Conservation (phyloP, 2,329 filamentous ascomycete genomes). For the Mollisia scopiformis region DNA sequence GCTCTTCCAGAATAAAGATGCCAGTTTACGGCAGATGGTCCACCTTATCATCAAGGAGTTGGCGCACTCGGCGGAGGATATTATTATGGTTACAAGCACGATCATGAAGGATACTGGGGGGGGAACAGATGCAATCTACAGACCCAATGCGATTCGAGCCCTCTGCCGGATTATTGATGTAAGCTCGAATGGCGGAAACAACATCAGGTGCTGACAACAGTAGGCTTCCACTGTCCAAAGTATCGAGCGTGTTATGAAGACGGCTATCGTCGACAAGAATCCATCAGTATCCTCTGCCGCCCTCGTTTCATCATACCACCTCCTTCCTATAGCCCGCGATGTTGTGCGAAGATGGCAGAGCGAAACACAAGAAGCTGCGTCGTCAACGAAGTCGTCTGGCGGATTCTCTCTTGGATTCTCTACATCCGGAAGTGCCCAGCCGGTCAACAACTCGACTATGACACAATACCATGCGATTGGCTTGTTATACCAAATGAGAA, state of each 20-base stretch:
- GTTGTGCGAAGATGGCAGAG: conserved; percentile 98
- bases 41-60: conserved; percentile 98
- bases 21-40: conserved; percentile 96
- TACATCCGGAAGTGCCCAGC: conserved; percentile 72
- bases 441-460: conserved; percentile 95
- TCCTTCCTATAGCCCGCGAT: conserved; percentile 93
- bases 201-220: conserved; percentile 27
- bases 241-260: conserved; percentile 98
- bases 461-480: conserved; percentile 98
- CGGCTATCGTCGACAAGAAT: conserved; percentile 98
- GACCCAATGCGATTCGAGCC: conserved; percentile 93
- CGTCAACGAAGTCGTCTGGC: conserved; percentile 82
- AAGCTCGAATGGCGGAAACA: conserved; percentile 41
- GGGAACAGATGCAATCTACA: conserved; percentile 89
- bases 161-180: conserved; percentile 97
- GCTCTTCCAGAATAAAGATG: conserved; percentile 99
- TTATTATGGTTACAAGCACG: conserved; percentile 99
- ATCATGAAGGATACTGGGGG: conserved; percentile 99
- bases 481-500: conserved; percentile 95
- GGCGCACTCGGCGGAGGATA: conserved; percentile 92
- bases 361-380: conserved; percentile 95
- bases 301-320: conserved; percentile 94
- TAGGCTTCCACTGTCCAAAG: conserved; percentile 94
- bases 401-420: conserved; percentile 92
- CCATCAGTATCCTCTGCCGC: conserved; percentile 96